Conservation (phyloP, 2,329 filamentous ascomycete genomes). For the Phialocephala subalpina region DNA sequence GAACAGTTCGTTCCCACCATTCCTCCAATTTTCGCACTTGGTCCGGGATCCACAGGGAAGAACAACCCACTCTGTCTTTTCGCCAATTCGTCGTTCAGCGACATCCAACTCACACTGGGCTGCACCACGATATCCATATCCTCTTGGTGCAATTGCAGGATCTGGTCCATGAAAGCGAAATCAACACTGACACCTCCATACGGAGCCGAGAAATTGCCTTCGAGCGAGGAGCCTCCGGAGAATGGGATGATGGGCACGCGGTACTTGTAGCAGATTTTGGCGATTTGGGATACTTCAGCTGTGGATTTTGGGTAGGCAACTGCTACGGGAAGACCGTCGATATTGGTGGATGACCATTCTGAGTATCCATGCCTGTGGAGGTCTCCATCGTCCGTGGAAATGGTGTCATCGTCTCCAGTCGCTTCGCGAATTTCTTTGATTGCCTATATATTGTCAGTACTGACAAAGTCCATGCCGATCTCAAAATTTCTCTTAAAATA, state of each 20-base stretch:
- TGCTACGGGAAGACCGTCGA: constrained; percentile 66
- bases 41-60: constrained; percentile 84
- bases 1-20: constrained; percentile 85
- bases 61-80: constrained; percentile 81
- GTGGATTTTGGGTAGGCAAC: constrained; percentile 70
- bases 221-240: constrained; percentile 85
- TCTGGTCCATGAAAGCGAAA: constrained; percentile 86
- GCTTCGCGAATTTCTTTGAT: constrained; percentile 60
- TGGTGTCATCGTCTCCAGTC: constrained; percentile 60
- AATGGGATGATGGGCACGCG: constrained; percentile 83
- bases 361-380: constrained; percentile 70
- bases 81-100: constrained; percentile 75
- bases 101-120: constrained; percentile 91
- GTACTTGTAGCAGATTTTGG: constrained; percentile 78
- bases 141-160: constrained; percentile 80
- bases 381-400: constrained; percentile 70
- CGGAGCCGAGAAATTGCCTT: constrained; percentile 89
- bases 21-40: constrained; percentile 78
- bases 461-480: not conserved
- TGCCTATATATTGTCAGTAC: constrained; percentile 50
- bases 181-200: constrained; percentile 90
- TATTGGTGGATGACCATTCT: constrained; percentile 70
- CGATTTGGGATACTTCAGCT: constrained; percentile 65
- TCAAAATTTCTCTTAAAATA: not conserved
- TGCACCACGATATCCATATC: constrained; percentile 96